Conservation (phyloP, 306 rosid genomes). For the Calophaca sinica region DNA sequence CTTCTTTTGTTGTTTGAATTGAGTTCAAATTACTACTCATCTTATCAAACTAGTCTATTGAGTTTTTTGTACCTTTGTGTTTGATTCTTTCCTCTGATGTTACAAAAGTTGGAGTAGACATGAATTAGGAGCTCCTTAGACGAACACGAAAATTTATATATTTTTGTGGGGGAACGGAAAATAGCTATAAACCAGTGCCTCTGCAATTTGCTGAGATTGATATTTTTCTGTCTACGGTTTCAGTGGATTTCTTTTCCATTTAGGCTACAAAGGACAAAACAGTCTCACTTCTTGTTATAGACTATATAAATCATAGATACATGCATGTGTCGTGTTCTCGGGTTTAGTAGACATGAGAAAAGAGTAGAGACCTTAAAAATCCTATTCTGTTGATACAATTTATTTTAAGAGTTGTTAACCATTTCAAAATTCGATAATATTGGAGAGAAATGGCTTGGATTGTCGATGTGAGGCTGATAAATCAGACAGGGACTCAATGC, state of each 20-base stretch:
- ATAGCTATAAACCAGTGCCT: background rate
- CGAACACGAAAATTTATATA: background rate
- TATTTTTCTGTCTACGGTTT: constrained; percentile 3
- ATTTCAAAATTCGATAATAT: background rate
- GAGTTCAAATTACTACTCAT: constrained; percentile 14
- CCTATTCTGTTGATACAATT: constrained; percentile 1
- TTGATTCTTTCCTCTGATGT: constrained; percentile 21
- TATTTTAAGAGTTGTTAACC: background rate
- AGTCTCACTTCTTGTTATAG: constrained; percentile 7
- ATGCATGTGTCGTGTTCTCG: background rate
- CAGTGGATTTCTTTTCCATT: constrained; percentile 1
- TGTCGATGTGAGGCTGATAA: background rate
- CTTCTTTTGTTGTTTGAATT: constrained; percentile 12
- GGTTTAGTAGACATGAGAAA: constrained; percentile 11
- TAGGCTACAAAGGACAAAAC: constrained; percentile 8
- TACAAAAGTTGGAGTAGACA: constrained; percentile 17
- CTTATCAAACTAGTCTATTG: background rate
- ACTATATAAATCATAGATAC: background rate
- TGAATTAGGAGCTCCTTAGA: background rate
- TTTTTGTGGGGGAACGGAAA: background rate
- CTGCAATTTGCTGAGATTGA: constrained; percentile 32
- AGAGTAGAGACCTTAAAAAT: background rate
- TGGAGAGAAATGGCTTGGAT: constrained; percentile 8
- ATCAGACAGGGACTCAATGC: background rate
- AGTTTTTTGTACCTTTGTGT: background rate